Percentiles rank a stretch among this genome's conserved stretches.
These are phyloP conservation scores for Termitomyces heimii DNA, from an alignment of 768 basidiomycete species.

Conservation along the genomic window DNA sequence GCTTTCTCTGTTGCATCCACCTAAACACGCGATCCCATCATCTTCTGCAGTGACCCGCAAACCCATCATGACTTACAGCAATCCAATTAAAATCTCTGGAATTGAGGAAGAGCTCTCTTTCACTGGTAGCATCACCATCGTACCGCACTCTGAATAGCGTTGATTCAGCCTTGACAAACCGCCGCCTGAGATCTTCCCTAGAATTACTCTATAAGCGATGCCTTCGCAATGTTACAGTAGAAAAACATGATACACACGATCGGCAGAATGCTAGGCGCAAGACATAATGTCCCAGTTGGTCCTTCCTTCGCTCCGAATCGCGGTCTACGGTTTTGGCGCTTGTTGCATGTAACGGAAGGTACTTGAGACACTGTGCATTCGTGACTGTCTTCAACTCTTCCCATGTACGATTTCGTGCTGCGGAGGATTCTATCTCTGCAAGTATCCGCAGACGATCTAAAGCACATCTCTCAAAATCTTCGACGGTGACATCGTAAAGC, in stretches of 20 bases:
- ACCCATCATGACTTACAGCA: conserved; percentile 31
- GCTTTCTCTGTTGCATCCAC: conserved; percentile 55
- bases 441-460: conserved; percentile 83
- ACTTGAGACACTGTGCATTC: conserved; percentile 58
- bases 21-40: conserved; percentile 16
- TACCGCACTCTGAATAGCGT: conserved; percentile 81
- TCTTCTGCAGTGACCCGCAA: neutral
- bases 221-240: neutral
- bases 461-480: conserved; percentile 92
- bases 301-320: conserved; percentile 67
- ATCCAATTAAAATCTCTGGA: conserved; percentile 63
- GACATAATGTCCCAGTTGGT: conserved; percentile 92
- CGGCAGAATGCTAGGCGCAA: conserved; percentile 92
- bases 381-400: conserved; percentile 71
- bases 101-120: conserved; percentile 61
- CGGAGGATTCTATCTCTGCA: conserved; percentile 87
- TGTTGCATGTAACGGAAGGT: conserved; percentile 64
- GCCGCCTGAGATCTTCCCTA: conserved; percentile 84
- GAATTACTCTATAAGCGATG: neutral
- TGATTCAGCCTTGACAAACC: conserved; percentile 88
- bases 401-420: conserved; percentile 75
- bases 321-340: conserved; percentile 40
- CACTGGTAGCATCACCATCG: conserved; percentile 51
- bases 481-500: conserved; percentile 81
- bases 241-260: conserved; percentile 56